Conservation (phyloP, 202 grass and related monocot species). For the Hordeum pubiflorum region DNA sequence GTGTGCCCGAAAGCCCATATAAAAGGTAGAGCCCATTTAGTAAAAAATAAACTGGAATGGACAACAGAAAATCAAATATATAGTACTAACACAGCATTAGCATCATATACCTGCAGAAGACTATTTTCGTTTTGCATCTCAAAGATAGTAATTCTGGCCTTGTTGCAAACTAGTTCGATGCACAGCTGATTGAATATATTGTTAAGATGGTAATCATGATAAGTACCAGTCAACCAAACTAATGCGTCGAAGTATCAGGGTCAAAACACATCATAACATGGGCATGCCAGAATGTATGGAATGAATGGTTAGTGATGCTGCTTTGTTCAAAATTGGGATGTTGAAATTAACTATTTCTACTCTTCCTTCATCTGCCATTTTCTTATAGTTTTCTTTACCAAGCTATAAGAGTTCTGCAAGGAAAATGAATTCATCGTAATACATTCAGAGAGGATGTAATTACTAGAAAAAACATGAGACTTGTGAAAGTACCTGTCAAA, state of each 20-base stretch:
- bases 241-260: not conserved
- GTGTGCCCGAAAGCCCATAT: not conserved
- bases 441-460: not conserved
- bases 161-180: not conserved
- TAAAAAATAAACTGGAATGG: not conserved
- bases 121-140: not conserved
- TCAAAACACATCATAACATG: not conserved
- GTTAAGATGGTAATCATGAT: not conserved
- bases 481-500: slow-evolving; percentile 66
- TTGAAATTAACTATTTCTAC: not conserved
- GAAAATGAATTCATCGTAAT: not conserved
- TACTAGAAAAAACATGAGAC: not conserved
- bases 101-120: not conserved
- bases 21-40: not conserved
- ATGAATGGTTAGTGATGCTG: not conserved
- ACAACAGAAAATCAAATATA: not conserved
- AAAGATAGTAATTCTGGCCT: not conserved
- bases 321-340: not conserved
- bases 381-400: not conserved
- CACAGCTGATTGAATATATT: not conserved
- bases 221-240: not conserved
- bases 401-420: not conserved
- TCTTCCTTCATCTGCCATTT: not conserved
- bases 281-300: not conserved
- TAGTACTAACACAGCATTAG: slow-evolving; percentile 4